These are phyloP conservation scores for Microcyclospora tardicrescens DNA, from an alignment of 2,329 filamentous ascomycete species.

Conservation along the genomic window DNA sequence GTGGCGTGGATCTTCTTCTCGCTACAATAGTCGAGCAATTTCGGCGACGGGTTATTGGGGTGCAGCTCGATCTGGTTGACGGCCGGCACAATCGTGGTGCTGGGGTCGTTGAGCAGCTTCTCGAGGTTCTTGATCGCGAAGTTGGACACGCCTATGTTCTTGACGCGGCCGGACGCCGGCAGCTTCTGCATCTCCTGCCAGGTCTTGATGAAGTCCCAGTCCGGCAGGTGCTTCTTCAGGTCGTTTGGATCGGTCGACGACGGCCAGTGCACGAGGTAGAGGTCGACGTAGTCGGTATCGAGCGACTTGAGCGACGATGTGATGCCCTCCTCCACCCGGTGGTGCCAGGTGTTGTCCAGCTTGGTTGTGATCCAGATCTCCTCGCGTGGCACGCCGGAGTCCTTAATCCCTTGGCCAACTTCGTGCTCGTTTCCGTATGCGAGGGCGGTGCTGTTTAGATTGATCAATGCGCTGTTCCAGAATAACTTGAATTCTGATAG, in stretches of 20 bases:
- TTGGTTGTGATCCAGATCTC: constrained; percentile 70
- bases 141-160: constrained; percentile 69
- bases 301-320: constrained; percentile 47
- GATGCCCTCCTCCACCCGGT: constrained; percentile 51
- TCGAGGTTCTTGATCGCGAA: constrained; percentile 71
- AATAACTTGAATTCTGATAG: constrained; percentile 19
- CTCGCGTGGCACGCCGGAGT: constrained; percentile 49
- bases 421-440: constrained; percentile 70
- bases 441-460: constrained; percentile 44
- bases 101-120: constrained; percentile 52
- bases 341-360: constrained; percentile 69
- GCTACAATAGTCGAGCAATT: constrained; percentile 60
- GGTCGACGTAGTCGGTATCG: constrained; percentile 52
- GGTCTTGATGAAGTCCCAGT: constrained; percentile 75
- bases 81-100: constrained; percentile 49
- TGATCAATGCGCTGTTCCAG: constrained; percentile 26
- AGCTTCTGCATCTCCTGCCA: constrained; percentile 41
- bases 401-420: constrained; percentile 58
- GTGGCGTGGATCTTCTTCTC: constrained; percentile 63
- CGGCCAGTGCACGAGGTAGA: constrained; percentile 64
- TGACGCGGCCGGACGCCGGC: constrained; percentile 54
- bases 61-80: constrained; percentile 78
- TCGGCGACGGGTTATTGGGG: constrained; percentile 68
- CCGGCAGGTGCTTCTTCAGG: constrained; percentile 53
- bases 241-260: constrained; percentile 49